Evolutionary conservation across 179 eudicot species (phyloP).

Genomic region (Nepenthes alata): DNA sequence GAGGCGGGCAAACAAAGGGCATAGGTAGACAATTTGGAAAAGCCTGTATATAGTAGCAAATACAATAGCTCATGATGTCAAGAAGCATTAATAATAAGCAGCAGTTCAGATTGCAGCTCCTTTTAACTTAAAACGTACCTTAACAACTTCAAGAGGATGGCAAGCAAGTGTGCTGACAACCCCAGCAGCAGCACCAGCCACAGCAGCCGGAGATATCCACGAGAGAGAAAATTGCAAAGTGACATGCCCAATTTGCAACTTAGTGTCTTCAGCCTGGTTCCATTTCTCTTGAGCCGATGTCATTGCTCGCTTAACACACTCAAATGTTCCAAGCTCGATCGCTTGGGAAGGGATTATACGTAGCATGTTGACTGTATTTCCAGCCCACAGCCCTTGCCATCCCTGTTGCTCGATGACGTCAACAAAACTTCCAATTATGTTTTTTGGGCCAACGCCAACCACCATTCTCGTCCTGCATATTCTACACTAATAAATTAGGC

Average conservation of each 20-base stretch:
- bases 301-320: slow-evolving; percentile 80
- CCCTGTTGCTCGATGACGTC: slow-evolving; percentile 75
- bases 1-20: too few relatives aligned
- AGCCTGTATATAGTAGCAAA: background rate
- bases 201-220: slow-evolving; percentile 88
- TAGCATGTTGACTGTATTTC: slow-evolving; percentile 85
- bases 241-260: slow-evolving; percentile 52
- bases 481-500: too few relatives aligned
- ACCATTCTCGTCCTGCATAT: slow-evolving; percentile 91
- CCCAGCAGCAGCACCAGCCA: slow-evolving; percentile 96
- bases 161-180: slow-evolving; percentile 77
- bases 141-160: slow-evolving; percentile 97
- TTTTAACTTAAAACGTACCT: slow-evolving; percentile 30
- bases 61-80: background rate
- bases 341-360: slow-evolving; percentile 95
- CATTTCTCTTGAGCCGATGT: slow-evolving; percentile 72
- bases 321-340: slow-evolving; percentile 88
- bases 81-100: background rate
- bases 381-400: slow-evolving; percentile 87
- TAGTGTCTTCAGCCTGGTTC: slow-evolving; percentile 45
- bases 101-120: background rate
- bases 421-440: slow-evolving; percentile 60
- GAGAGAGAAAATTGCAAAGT: slow-evolving; percentile 59
- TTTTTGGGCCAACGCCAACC: slow-evolving; percentile 87
- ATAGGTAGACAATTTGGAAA: too few relatives aligned